Evolutionary conservation across 2,329 filamentous ascomycete species (phyloP), one percentile per base, ranked within the genome.

Genomic region (Daldinia sp.): DNA sequence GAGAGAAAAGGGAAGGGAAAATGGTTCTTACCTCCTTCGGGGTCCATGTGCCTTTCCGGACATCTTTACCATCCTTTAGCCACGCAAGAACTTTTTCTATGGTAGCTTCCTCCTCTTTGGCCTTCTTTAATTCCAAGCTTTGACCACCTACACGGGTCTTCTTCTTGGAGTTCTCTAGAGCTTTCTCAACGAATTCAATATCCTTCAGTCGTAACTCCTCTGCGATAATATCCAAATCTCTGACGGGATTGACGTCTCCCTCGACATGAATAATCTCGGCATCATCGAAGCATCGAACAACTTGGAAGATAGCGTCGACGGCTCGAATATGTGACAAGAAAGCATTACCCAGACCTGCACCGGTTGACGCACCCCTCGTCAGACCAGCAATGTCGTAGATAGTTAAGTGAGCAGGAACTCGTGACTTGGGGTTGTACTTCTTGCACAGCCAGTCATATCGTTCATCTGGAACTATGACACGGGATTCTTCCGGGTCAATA

Each of bases 191-290:
- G 80, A 98, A 99, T 85, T 99, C 97, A 73, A 98, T 98, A 83
- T 99, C 96, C 86, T 99, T 99, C 81, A 98, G 90, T 71, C 95
- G 90, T 78, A 99, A 86, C 85, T 99, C 96, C 79, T 98, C 94
- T 81, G 91, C 93, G 83, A 99, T 98, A 81, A 99, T 99, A 78
- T 93, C 92, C 74, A 99, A 83, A 86, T 99, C 96, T 79, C 96
- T 91, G 68, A 92, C 89, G 37, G 96, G 97, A 83, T 99, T 93
- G 76, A 99, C 97, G 77, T 99, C 96, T 80, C 96, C 97, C 87
- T 99, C 97, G 73, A 99, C 94, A 88, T 99, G 96, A 77, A 98
- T 98, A 78, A 99, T 99, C 84, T 99, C 96, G 67, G 95, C 96
- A 86, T 99, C 96, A 79, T 99, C 97, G 83, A 99, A 98, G 84